phyloP scores from a whole-genome alignment of 495 filamentous ascomycete genomes.

The Podospora pseudocomata region DNA sequence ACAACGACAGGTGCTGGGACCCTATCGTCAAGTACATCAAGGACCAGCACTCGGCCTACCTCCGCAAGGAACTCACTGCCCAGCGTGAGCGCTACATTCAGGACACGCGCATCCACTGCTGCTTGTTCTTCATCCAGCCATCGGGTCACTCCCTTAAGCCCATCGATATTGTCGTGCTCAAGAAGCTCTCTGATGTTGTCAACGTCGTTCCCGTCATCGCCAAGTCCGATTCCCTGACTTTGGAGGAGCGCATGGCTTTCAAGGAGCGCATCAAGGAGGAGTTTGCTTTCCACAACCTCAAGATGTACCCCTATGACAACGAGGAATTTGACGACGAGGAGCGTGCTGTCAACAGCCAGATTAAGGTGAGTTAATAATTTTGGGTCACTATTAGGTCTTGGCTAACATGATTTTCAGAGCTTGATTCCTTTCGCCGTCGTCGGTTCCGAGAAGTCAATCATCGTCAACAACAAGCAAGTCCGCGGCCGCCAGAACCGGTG shows the following conservation, averaged over 20 bases:
- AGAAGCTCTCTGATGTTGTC: constrained; percentile 98
- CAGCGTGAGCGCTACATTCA: constrained; percentile 99
- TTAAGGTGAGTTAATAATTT: constrained; percentile 66
- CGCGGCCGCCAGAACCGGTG: constrained; percentile 97
- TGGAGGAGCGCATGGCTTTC: constrained; percentile 93
- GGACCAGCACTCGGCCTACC: constrained; percentile 99
- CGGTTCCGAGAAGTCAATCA: constrained; percentile 94
- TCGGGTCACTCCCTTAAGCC: constrained; percentile 97
- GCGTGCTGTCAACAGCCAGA: constrained; percentile 84
- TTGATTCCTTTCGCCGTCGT: constrained; percentile 98
- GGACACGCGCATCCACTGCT: constrained; percentile 99
- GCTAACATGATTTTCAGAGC: constrained; percentile 50
- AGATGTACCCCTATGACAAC: constrained; percentile 99
- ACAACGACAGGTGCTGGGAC: constrained; percentile 99
- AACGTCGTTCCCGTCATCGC: constrained; percentile 99
- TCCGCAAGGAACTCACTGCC: constrained; percentile 99
- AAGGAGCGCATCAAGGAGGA: constrained; percentile 99
- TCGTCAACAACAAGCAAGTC: constrained; percentile 95
- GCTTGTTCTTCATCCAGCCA: constrained; percentile 99
- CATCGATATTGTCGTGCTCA: constrained; percentile 98
- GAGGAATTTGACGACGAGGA: constrained; percentile 98
- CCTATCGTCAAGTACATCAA: constrained; percentile 99
- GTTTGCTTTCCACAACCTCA: constrained; percentile 98
- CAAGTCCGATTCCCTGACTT: constrained; percentile 92
- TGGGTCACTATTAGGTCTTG: not conserved